Evolutionary conservation across 306 rosid species (phyloP), one percentile per base, ranked within the genome.

Genomic region (Fragaria vesca): DNA sequence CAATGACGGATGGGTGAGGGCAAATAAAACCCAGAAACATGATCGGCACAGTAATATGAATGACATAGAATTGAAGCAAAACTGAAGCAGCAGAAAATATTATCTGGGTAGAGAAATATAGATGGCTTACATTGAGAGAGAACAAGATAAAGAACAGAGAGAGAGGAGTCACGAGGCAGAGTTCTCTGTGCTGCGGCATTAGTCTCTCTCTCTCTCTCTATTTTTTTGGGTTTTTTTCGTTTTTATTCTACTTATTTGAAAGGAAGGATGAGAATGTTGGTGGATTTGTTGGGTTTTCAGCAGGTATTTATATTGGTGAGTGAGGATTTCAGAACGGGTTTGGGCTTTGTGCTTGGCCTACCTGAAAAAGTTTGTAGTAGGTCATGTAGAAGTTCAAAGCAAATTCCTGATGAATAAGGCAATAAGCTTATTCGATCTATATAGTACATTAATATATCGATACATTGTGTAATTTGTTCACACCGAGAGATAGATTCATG

Each of bases 81-180:
- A 26, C 2, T 47, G 15, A 45, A 62, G 13, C 12, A 43, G 2
- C 12, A 66, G 16, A 10, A 38, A 55, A 7, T 10, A 63, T 62
- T 72, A 21, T 45, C 46, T 36, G 73, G 60, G 30, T 28, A 12
- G 76, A 24, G 72, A 78, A 30, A 62, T 15, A 66, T 50, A 47
- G 45, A 69, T 74, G 81, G 73, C 97, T 90, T 90, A 94, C 98
- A 85, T 57, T 78, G 94, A 92, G 61, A 60, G 82, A 86, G 86
- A 80, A 82, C 82, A 89, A 81, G 94, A 92, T 81, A 82, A 85
- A 76, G 87, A 86, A 77, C 71, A 77, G 78, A 82, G 81, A 52
- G 78, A 85, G 73, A 26, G 60, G 61, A 77, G 76, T 79, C 89
- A 78, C 79, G 78, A 67, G 82, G 68, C 69, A 73, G 80, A 82